Conservation (phyloP, 495 filamentous ascomycete species). For the Penicillium flavigenum region DNA sequence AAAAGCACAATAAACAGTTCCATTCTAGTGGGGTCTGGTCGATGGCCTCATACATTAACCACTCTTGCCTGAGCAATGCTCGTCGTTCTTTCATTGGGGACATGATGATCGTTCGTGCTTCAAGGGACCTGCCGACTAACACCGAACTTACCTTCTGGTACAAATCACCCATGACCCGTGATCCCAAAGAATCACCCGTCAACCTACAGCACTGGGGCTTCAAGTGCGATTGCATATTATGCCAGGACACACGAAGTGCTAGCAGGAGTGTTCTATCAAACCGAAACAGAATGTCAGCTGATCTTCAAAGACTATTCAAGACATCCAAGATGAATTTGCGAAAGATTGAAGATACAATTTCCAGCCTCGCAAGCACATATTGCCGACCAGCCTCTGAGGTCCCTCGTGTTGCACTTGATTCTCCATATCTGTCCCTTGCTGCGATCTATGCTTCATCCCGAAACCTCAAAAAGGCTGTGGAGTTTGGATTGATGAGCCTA, state of each 20-base stretch:
- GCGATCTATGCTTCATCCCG: constrained; percentile 9
- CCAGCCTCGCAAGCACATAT: constrained; percentile 34
- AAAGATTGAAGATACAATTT: constrained; percentile 23
- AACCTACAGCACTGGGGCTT: constrained; percentile 46
- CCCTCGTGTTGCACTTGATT: constrained; percentile 33
- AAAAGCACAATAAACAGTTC: too few relatives aligned
- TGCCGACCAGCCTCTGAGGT: constrained; percentile 20
- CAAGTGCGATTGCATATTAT: constrained; percentile 47
- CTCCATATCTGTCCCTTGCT: constrained; percentile 32
- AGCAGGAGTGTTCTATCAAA: constrained; percentile 8
- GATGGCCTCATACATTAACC: too few relatives aligned
- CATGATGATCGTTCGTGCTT: constrained; percentile 57
- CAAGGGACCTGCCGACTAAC: constrained; percentile 40
- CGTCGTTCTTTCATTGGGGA: constrained; percentile 56
- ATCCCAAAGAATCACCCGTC: constrained; percentile 12
- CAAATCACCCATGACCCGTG: constrained; percentile 24
- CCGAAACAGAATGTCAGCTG: constrained; percentile 12
- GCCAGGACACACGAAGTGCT: constrained; percentile 26
- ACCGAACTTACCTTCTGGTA: constrained; percentile 52
- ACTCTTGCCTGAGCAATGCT: too few relatives aligned
- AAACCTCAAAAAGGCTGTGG: constrained; percentile 11
- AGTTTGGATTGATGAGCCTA: constrained; percentile 27
- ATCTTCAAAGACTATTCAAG: constrained; percentile 14
- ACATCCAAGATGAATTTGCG: background rate
- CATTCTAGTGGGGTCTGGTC: too few relatives aligned